Evolutionary conservation across 768 basidiomycete genomes (phyloP).

Genomic region (Rossbeevera mucosa): DNA sequence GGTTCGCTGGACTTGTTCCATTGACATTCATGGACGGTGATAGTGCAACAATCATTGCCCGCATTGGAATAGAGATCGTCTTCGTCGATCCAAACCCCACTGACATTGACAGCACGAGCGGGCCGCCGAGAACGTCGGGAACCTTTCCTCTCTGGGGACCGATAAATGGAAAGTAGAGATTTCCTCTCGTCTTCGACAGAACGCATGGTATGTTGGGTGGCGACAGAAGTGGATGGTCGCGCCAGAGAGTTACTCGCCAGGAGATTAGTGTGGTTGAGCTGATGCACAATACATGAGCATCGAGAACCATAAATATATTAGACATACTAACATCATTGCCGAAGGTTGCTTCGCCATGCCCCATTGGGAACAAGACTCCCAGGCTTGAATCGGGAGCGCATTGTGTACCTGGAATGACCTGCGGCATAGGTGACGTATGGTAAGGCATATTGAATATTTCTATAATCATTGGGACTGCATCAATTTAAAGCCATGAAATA

Average conservation of each 20-base stretch:
- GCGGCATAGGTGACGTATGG: neutral
- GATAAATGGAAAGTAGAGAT: neutral
- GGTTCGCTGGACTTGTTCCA: neutral
- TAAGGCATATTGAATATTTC: neutral
- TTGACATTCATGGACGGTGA: conserved; percentile 2
- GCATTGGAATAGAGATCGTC: neutral
- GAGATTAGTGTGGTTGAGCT: neutral
- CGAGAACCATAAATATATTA: neutral
- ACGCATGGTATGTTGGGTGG: neutral
- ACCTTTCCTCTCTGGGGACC: neutral
- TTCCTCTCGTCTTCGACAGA: neutral
- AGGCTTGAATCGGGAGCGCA: neutral
- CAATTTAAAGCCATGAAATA: neutral
- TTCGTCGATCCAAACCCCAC: conserved; percentile 1
- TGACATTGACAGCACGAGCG: neutral
- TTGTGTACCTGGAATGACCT: neutral
- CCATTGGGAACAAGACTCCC: neutral
- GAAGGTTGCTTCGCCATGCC: neutral
- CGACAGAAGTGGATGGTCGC: neutral
- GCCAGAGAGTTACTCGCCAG: neutral
- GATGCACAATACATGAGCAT: neutral
- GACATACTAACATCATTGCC: neutral
- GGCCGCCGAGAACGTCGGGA: neutral
- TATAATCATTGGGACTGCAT: neutral
- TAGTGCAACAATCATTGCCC: neutral